phyloP scores from a whole-genome alignment of 2,329 filamentous ascomycete species.

The Madurella fahalii region DNA sequence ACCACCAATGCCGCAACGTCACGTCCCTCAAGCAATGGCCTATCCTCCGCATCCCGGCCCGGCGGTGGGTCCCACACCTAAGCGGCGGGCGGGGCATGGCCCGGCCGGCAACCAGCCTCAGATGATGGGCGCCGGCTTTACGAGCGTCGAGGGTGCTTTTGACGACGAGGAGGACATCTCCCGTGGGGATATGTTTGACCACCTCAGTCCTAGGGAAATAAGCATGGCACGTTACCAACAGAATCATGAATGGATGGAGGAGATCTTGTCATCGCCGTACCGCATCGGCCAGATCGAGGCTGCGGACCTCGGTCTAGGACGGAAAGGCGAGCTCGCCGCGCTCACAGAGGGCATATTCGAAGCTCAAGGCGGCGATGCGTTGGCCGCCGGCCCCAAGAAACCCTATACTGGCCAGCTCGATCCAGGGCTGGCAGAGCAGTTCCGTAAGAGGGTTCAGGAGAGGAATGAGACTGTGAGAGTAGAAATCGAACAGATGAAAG shows the following conservation, averaged over 20 bases:
- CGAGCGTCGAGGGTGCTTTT: conserved; percentile 43
- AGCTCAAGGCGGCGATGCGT: conserved; percentile 49
- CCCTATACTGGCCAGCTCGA: conserved; percentile 66
- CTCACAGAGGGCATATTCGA: conserved; percentile 86
- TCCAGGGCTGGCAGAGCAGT: conserved; percentile 74
- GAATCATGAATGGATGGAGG: conserved; percentile 99
- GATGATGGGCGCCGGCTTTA: conserved; percentile 22
- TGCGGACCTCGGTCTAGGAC: conserved; percentile 79
- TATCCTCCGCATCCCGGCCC: conserved; percentile 51
- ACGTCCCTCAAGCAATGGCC: conserved; percentile 58
- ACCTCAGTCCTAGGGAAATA: conserved; percentile 83
- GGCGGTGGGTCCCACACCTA: conserved; percentile 49
- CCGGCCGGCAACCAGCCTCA: conserved; percentile 17
- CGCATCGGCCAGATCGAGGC: conserved; percentile 79
- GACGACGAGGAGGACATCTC: conserved; percentile 91
- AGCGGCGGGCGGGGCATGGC: conserved; percentile 42
- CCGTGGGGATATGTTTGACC: conserved; percentile 83
- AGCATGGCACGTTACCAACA: conserved; percentile 83
- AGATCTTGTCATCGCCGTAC: conserved; percentile 88
- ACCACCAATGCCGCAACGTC: conserved; percentile 41
- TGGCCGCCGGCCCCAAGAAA: conserved; percentile 47
- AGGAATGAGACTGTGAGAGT: conserved; percentile 69
- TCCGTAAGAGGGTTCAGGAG: conserved; percentile 70
- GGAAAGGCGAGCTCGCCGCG: conserved; percentile 74
- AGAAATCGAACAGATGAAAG: conserved; percentile 82